phyloP scores from a whole-genome alignment of 2,329 filamentous ascomycete genomes.

The Chrysoporthe deuterocubensis region DNA sequence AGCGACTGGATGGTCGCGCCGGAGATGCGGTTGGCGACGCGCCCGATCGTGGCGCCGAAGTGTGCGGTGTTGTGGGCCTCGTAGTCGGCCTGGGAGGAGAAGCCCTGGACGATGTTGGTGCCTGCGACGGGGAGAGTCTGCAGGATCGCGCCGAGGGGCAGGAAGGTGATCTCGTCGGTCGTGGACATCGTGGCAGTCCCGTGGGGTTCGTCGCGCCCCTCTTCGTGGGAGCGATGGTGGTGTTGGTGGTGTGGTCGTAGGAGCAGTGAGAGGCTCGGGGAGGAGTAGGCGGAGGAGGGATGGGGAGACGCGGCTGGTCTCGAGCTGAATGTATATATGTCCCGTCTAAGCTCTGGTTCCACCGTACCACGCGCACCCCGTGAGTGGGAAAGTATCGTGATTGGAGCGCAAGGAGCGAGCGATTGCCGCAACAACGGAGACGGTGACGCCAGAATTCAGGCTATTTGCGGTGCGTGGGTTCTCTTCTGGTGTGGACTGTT shows the following conservation, averaged over 20 bases:
- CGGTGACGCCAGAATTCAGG: constrained; percentile 18
- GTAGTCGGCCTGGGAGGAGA: constrained; percentile 77
- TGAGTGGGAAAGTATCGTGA: constrained; percentile 15
- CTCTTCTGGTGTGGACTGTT: not conserved
- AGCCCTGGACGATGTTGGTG: constrained; percentile 86
- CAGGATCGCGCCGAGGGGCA: constrained; percentile 78
- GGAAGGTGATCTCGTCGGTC: constrained; percentile 63
- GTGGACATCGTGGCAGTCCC: constrained; percentile 40
- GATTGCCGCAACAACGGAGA: not conserved
- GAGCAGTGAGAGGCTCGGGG: not conserved
- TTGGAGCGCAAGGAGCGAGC: constrained; percentile 24
- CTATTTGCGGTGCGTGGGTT: constrained; percentile 13
- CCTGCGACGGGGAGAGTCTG: constrained; percentile 79
- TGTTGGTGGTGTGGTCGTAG: not conserved
- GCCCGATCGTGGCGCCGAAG: constrained; percentile 94
- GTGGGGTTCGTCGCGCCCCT: not conserved
- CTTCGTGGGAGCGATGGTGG: not conserved
- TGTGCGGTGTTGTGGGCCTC: constrained; percentile 74
- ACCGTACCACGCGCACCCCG: not conserved
- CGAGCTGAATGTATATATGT: not conserved
- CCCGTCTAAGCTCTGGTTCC: not conserved
- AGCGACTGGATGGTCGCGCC: constrained; percentile 71
- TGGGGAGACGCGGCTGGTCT: too few species aligned
- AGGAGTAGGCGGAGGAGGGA: too few species aligned
- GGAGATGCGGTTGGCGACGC: constrained; percentile 79